Conservation (phyloP, 139 green algal genomes). For the Tetraselmis striata region DNA sequence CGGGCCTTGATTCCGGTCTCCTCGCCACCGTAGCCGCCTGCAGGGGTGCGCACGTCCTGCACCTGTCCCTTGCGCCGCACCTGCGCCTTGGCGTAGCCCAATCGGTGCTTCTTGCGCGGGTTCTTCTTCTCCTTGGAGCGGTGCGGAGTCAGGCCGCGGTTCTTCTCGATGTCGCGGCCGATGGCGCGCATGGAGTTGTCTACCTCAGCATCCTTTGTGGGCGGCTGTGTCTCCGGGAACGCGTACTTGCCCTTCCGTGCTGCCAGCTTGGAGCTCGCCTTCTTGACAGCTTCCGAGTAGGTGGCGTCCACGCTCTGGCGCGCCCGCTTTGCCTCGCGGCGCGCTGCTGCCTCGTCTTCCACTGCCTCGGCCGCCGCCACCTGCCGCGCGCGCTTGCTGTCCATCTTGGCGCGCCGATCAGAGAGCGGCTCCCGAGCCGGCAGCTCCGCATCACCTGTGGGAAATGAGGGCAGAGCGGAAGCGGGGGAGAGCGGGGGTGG, state of each 20-base stretch:
- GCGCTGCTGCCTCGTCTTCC: too few relatives aligned
- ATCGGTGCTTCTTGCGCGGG: conserved; percentile 72
- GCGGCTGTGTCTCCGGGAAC: background rate
- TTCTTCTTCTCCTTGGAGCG: conserved; percentile 90
- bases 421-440: conserved; percentile 49
- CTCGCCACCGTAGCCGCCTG: conserved; percentile 81
- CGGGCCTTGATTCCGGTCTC: conserved; percentile 88
- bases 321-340: background rate
- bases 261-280: background rate
- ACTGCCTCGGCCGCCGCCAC: conserved; percentile 17
- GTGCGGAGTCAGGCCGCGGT: conserved; percentile 93
- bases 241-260: background rate
- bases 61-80: conserved; percentile 85
- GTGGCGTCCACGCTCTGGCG: background rate
- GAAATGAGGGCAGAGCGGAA: too few relatives aligned
- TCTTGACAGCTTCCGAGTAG: background rate
- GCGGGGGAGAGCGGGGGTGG: too few relatives aligned
- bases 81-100: conserved; percentile 74
- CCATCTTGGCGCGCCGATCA: conserved; percentile 63
- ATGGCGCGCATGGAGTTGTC: background rate
- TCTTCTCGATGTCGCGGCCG: conserved; percentile 78
- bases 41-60: conserved; percentile 42
- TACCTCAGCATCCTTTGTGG: background rate
- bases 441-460: conserved; percentile 66
- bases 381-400: conserved; percentile 47